These are phyloP conservation scores for Exophiala spinifera DNA, from an alignment of 2,329 filamentous ascomycete genomes.

Conservation along the genomic window DNA sequence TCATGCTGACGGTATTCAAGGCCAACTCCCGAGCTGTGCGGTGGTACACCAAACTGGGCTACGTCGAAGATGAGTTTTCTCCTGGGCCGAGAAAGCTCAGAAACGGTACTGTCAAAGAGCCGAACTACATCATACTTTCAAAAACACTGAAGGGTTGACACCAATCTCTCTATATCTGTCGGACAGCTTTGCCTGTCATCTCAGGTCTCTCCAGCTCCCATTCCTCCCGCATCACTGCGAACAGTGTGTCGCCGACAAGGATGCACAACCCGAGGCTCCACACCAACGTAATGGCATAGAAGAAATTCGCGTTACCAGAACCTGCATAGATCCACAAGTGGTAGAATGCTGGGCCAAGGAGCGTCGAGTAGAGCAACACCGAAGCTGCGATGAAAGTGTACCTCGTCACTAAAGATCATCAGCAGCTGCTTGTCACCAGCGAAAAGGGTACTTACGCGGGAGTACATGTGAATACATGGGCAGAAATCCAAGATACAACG, in stretches of 20 bases:
- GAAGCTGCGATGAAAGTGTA: constrained; percentile 86
- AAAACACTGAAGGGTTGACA: constrained; percentile 36
- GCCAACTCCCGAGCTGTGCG: constrained; percentile 47
- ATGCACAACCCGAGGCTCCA: constrained; percentile 91
- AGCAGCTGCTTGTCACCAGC: constrained; percentile 24
- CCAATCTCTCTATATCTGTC: constrained; percentile 64
- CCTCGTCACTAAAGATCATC: constrained; percentile 67
- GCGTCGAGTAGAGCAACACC: constrained; percentile 79
- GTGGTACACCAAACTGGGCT: constrained; percentile 54
- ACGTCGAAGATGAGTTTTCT: constrained; percentile 51
- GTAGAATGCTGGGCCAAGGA: constrained; percentile 92
- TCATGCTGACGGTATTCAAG: constrained; percentile 60
- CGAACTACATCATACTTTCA: constrained; percentile 54
- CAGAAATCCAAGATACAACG: constrained; percentile 77
- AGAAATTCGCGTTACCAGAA: constrained; percentile 97
- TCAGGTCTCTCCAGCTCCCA: constrained; percentile 91
- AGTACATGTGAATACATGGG: constrained; percentile 89
- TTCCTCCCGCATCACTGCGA: constrained; percentile 85
- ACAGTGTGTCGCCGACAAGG: constrained; percentile 81
- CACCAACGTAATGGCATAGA: constrained; percentile 98
- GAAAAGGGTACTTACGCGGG: constrained; percentile 56
- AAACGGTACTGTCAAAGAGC: constrained; percentile 47
- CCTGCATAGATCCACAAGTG: constrained; percentile 98
- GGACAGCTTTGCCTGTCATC: constrained; percentile 80
- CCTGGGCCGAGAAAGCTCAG: constrained; percentile 49